A percentile compares a stretch with the other conserved stretches of the same genome.
Conservation (phyloP, 106 monocot genomes). For the Phalaenopsis aphrodite region DNA sequence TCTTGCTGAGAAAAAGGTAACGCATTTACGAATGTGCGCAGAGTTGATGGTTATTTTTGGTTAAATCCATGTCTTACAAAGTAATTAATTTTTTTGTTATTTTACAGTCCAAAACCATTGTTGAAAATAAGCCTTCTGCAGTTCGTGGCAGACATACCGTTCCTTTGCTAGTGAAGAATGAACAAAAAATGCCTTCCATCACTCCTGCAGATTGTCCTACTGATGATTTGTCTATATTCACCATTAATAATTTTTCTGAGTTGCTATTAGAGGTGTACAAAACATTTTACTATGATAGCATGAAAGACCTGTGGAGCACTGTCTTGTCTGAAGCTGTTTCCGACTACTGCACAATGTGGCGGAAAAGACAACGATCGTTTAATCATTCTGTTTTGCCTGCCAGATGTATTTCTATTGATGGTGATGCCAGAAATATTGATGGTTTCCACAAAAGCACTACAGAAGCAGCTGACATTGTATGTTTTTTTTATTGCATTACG, state of each 20-base stretch:
- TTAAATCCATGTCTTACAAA: background rate
- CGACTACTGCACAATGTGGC: slow-evolving; percentile 50
- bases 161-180: slow-evolving; percentile 11
- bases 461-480: slow-evolving; percentile 2
- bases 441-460: slow-evolving; percentile 7
- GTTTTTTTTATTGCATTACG: background rate
- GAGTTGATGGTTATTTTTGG: background rate
- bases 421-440: slow-evolving; percentile 5
- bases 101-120: slow-evolving; percentile 17
- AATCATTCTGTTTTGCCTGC: background rate
- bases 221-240: slow-evolving; percentile 3
- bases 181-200: slow-evolving; percentile 10
- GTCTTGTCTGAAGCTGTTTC: slow-evolving; percentile 58
- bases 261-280: slow-evolving; percentile 33
- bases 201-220: slow-evolving; percentile 2
- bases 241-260: slow-evolving; percentile 30
- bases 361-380: slow-evolving; percentile 47
- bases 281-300: slow-evolving; percentile 50
- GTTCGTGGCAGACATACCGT: slow-evolving; percentile 9
- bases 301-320: slow-evolving; percentile 66
- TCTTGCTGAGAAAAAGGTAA: slow-evolving; percentile 22
- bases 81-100: slow-evolving; percentile 6
- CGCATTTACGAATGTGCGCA: background rate
- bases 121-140: slow-evolving; percentile 15
- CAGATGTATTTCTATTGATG: slow-evolving; percentile 15